Evolutionary conservation across 192 early-diverging fungal genomes (phyloP).

Genomic region (Coemansia reversa): DNA sequence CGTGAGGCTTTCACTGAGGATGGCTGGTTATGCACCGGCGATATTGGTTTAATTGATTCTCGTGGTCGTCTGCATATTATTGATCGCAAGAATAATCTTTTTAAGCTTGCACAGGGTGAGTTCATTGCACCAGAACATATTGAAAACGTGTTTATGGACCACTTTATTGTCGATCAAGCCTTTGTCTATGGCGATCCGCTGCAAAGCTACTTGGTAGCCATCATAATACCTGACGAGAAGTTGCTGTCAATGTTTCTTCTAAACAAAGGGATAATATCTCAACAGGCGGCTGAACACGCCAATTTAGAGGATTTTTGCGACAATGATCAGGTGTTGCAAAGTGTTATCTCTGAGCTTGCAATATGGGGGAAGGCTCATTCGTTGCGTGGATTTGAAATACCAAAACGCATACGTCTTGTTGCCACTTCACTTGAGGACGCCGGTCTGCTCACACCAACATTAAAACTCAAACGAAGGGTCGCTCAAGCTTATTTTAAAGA

Average conservation of each 20-base stretch:
- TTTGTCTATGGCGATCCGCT: slow-evolving; percentile 81
- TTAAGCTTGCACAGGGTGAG: slow-evolving; percentile 79
- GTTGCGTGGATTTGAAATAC: slow-evolving; percentile 69
- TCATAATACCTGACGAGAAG: slow-evolving; percentile 72
- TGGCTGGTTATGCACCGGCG: slow-evolving; percentile 86
- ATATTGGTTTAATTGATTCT: slow-evolving; percentile 73
- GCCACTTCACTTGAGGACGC: slow-evolving; percentile 71
- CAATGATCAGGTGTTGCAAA: slow-evolving; percentile 52
- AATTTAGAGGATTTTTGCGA: slow-evolving; percentile 59
- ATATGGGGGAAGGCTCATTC: slow-evolving; percentile 59
- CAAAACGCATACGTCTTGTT: slow-evolving; percentile 65
- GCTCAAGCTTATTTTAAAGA: slow-evolving; percentile 47
- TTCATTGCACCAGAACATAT: slow-evolving; percentile 85
- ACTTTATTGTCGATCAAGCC: slow-evolving; percentile 67
- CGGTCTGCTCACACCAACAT: slow-evolving; percentile 76
- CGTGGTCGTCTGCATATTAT: slow-evolving; percentile 73
- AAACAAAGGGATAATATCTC: slow-evolving; percentile 19
- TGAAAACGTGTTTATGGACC: slow-evolving; percentile 64
- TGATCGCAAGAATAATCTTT: slow-evolving; percentile 83
- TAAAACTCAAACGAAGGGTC: slow-evolving; percentile 58
- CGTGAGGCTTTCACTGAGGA: slow-evolving; percentile 72
- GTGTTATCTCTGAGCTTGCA: slow-evolving; percentile 56
- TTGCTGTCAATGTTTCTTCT: slow-evolving; percentile 37
- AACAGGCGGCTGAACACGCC: slow-evolving; percentile 23
- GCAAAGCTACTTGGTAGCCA: slow-evolving; percentile 68